Conservation (phyloP, 305 asterid genomes). For the Plantago rigida region DNA sequence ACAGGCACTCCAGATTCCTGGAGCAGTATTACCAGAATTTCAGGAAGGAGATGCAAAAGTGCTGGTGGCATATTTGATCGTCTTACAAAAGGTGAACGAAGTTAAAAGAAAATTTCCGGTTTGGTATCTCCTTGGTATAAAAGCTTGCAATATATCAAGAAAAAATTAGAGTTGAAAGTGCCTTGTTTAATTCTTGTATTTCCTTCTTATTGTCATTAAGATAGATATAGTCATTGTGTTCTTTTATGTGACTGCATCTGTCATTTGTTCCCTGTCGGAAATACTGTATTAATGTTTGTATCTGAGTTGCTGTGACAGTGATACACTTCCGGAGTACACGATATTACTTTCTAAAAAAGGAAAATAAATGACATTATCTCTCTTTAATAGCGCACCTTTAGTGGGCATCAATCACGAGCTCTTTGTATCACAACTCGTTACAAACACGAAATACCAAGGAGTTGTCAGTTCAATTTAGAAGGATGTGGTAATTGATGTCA, state of each 20-base stretch:
- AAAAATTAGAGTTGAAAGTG: not conserved
- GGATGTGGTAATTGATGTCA: too few relatives aligned
- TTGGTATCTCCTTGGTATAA: not conserved
- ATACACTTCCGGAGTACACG: too few relatives aligned
- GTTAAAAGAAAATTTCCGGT: not conserved
- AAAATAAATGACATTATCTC: too few relatives aligned
- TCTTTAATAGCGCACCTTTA: not conserved
- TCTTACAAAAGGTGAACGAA: constrained; percentile 60
- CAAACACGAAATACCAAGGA: too few relatives aligned
- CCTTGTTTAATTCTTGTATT: not conserved
- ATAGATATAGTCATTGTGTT: too few relatives aligned
- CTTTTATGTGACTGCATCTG: not conserved
- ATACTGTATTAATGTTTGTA: not conserved
- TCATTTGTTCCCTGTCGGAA: constrained; percentile 6
- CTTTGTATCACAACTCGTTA: too few relatives aligned
- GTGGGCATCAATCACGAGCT: too few relatives aligned
- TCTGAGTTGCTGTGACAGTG: too few relatives aligned
- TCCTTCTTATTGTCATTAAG: not conserved
- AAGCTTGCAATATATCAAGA: not conserved
- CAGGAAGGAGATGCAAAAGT: constrained; percentile 98
- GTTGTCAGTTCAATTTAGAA: too few relatives aligned
- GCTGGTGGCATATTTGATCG: constrained; percentile 81
- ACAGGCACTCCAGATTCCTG: constrained; percentile 71
- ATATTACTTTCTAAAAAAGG: too few relatives aligned
- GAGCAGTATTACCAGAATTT: constrained; percentile 67